Base-by-base conservation (phyloP, 176 grass and related monocot species). In the Carex kokanica region DNA sequence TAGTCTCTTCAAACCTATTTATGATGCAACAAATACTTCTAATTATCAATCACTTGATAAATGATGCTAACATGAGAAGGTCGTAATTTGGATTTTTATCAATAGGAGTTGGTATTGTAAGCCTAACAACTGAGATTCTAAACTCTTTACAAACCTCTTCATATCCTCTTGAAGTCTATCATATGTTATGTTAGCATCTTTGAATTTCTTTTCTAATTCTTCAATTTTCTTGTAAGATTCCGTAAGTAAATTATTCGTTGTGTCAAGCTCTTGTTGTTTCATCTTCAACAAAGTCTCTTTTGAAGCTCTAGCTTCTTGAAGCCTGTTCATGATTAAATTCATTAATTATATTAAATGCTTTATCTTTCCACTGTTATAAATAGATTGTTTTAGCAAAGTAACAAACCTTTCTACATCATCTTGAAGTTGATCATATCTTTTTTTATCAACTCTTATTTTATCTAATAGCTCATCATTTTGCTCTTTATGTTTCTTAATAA, bases 371-470 rank as follows among this genome's bases (percentile, higher is more conserved):
- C 21, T 10, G n/a, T 58, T 79, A 29, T 49, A 52, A 27, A 51
- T 8, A 65, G n/a, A 16, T 64, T 65, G 18, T 82, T 45, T 64
- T 82, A 11, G n/a, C 6, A 66, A 83, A 83, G 47, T 41, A 91
- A 74, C 81, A 65, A 24, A 94, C 92, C 92, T 89, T 89, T 82
- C 67, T 57, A 79, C 65, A 23, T 85, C 86, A 49, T 92, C 90
- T 79, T 94, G 88, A 84, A 88, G 88, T 23, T 85, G 83, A 74
- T 71, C 87, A 73, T 78, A 79, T 60, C 70, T 85, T 83, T 74
- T 92, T 32, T 90, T 88, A 65, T 88, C 74, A 62, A 83, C 84
- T 86, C 94, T 93, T 78, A 89, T 83, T 88, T 90, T 86, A 51
- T 85, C 86, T 29, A 84, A 57, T 80, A 94, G 84, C 57, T 90